These are phyloP conservation scores for Alternaria incomplexa DNA, from an alignment of 2,329 filamentous ascomycete species.

Conservation along the genomic window DNA sequence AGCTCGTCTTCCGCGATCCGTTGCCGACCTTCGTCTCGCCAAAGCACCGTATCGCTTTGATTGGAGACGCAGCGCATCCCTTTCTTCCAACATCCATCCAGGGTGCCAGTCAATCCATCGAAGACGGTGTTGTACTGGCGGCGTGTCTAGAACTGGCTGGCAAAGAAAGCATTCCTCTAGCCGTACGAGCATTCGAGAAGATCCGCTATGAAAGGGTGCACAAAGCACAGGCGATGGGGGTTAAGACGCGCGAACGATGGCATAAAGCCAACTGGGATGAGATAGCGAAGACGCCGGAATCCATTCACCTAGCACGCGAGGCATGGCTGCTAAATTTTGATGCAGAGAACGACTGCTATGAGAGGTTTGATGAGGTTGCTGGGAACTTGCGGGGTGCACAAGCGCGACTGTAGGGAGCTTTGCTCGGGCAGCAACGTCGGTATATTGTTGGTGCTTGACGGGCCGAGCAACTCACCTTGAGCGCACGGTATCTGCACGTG, in stretches of 20 bases:
- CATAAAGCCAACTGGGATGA: constrained; percentile 41
- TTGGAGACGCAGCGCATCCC: constrained; percentile 62
- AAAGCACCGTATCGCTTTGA: constrained; percentile 56
- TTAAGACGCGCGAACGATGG: constrained; percentile 39
- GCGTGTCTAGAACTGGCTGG: constrained; percentile 34
- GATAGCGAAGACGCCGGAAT: constrained; percentile 33
- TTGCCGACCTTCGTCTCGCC: constrained; percentile 59
- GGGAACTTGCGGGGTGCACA: constrained; percentile 14
- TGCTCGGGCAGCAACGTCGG: neutral
- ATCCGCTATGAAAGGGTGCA: constrained; percentile 41
- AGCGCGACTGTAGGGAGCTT: constrained; percentile 16
- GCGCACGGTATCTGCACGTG: constrained; percentile 3
- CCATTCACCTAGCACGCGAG: constrained; percentile 37
- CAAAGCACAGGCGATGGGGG: constrained; percentile 35
- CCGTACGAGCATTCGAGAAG: constrained; percentile 39
- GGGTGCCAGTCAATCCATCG: constrained; percentile 61
- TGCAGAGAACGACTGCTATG: constrained; percentile 38
- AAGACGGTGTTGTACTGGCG: constrained; percentile 51
- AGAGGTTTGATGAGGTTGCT: constrained; percentile 34
- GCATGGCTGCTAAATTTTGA: constrained; percentile 42
- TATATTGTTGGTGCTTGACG: neutral
- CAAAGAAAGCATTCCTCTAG: constrained; percentile 31
- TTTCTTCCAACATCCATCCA: constrained; percentile 62
- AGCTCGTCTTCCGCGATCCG: constrained; percentile 61
- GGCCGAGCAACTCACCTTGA: neutral